Evolutionary conservation across 805 yeast genomes (phyloP), one percentile per base, ranked within the genome.

Genomic region (Kluyveromyces dobzhanskii): DNA sequence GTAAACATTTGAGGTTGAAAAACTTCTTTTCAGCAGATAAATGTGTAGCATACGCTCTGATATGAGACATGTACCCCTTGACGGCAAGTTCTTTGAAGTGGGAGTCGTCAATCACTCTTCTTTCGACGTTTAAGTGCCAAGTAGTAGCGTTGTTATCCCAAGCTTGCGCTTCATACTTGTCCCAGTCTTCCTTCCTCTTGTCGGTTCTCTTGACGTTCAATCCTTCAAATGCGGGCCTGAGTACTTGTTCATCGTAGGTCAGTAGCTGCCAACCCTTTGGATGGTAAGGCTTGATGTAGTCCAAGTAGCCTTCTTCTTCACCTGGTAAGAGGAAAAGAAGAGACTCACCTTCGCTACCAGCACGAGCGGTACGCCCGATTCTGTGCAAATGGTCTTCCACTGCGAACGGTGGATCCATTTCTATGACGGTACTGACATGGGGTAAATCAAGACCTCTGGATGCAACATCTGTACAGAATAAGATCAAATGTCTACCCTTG

Each of bases 71-170:
- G 56, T 85, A 92, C 3, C 85, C 97, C 53, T 79, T 75, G 4
- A 76, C 73, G 1, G 98, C 97, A 29, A 71, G 56, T 12, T 73
- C 77, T 36, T 77, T 78, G 5, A 76, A 74, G 1, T 50, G 50
- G 1, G 70, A 59, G 50, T 84, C 85, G 47, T 76, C 92, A 35
- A 92, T 62, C 13, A 90, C 67, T 82, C 94, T 81, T 56, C 97
- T 69, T 65, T 92, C 99, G 10, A 87, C 74, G 40, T 82, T 78
- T 48, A 92, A 67, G 57, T 92, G 99, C 90, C 94, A 90, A 2
- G 96, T 85, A 0, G 99, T 94, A 4, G 97, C 98, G 51, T 83
- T 85, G 21, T 78, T 76, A 57, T 90, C 97, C 97, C 97, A 94
- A 11, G 64, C 54, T 50, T 73, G 64, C 54, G 63, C 14, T 19